Evolutionary conservation across 345 rosid species (phyloP), one percentile per base, ranked within the genome.

Genomic region (Populus euphratica): DNA sequence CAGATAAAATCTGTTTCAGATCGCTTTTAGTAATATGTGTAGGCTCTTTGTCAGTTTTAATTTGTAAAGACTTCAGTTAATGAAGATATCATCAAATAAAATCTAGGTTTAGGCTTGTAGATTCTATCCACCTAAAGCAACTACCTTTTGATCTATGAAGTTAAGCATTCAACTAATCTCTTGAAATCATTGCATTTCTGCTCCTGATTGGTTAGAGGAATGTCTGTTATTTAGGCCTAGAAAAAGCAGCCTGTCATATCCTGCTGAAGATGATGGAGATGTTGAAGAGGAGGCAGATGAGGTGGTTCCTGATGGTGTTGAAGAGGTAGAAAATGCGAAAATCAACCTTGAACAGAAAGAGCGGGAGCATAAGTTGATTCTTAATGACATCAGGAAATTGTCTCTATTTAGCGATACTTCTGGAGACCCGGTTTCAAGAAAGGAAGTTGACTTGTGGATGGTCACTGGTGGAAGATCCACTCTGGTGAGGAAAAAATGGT

Each of bases 261-360:
- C 93, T 65, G 84, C 89, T 73, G 99, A 96, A 88, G 99, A 91
- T 80, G 99, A 91, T 77, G 98, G 91, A 73, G 98, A 93, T 86
- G 88, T 96, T 80, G 98, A 89, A 81, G 99, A 96, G 85, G 98
- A 92, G 89, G 97, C 99, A 69, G 96, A 93, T 81, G 99, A 90
- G 81, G 90, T 96, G 80, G 99, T 93, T 82, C 99, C 99, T 70
- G 92, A 91, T 78, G 99, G 98, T 76, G 97, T 91, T 78, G 93
- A 92, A 85, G 99, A 96, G 85, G 98, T 96, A 61, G 99, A 92
- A 88, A 90, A 92, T 85, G 99, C 99, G 75, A 91, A 88, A 86
- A 81, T 96, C 69, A 81, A 87, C 87, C 94, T 96, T 73, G 97
- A 96, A 83, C 88, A 86, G 76, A 92, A 86, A 78, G 98, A 93